Evolutionary conservation across 73 alveolate species (phyloP), one percentile per base, ranked within the genome.

Genomic region (Paramecium octaurelia): DNA sequence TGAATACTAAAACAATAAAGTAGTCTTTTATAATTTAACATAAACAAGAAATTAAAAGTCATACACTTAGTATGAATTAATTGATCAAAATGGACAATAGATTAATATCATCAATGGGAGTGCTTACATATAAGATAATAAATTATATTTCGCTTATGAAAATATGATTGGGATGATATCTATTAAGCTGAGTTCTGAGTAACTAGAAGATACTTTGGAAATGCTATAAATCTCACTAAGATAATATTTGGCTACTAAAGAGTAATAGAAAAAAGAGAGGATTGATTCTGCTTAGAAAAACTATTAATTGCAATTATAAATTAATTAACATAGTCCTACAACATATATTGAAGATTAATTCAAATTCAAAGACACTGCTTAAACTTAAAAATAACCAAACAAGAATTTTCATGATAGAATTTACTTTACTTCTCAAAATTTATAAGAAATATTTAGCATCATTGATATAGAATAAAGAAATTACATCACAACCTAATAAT

Each of bases 381-480:
- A 80, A 23, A 80, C 27, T 6, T 21, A 31, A 31, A 80, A 48
- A 80, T 44, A 43, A 42, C 70, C 27, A 16, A 80, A 46, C 44
- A 80, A 48, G 16, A 43, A 27, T 27, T 80, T 80, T 80, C 73
- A 43, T 80, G 91, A 80, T 80, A 80, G 91, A 23, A 80, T 64
- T 44, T 80, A 44, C 29, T 80, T 80, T 24, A 43, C 76, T 31
- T 8, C 23, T 5, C 24, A 34, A 42, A 80, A 44, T 18, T n/a
- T 80, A 24, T 23, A 42, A 11, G 91, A 80, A 40, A 43, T 80
- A 10, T 80, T 80, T 35, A 43, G 57, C 7, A 43, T 0, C 9
- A 80, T 80, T 14, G 57, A 48, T 44, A 11, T 27, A 1, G 91
- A 80, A 24, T 44, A 14, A 12, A 42, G 75, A 46, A 44, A 44